phyloP scores from a whole-genome alignment of 192 early-diverging fungal genomes.

The Lobosporangium transversale region DNA sequence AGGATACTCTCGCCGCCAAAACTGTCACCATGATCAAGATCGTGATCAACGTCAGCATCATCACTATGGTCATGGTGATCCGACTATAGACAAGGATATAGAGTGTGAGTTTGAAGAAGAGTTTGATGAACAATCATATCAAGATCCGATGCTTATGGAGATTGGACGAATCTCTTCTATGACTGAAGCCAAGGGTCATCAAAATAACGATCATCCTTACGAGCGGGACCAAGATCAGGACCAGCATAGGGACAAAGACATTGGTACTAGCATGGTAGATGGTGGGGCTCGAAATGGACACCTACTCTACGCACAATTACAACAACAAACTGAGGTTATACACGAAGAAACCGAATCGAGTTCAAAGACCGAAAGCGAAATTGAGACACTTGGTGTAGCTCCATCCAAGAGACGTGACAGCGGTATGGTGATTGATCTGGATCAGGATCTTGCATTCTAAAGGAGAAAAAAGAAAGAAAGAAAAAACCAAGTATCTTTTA shows the following conservation, averaged over 20 bases:
- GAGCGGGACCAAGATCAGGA: too few relatives aligned
- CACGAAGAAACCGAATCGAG: too few relatives aligned
- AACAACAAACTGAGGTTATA: too few relatives aligned
- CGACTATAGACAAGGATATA: constrained; percentile 4
- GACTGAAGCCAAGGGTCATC: too few relatives aligned
- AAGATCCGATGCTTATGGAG: constrained; percentile 14
- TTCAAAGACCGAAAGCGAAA: background rate
- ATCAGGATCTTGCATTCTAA: background rate
- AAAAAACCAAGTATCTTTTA: background rate
- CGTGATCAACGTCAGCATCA: background rate
- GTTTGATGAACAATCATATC: constrained; percentile 22
- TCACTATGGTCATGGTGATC: background rate
- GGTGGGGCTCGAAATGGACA: too few relatives aligned
- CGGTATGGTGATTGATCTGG: constrained; percentile 1
- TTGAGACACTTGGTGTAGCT: background rate
- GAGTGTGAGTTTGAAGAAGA: constrained; percentile 20
- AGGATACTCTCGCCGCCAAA: background rate
- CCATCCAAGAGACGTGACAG: background rate
- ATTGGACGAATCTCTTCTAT: too few relatives aligned
- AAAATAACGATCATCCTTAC: too few relatives aligned
- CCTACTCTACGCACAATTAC: too few relatives aligned
- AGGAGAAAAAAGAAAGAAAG: background rate
- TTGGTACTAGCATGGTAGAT: too few relatives aligned
- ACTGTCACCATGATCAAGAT: background rate
- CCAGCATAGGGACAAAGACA: too few relatives aligned